phyloP scores from a whole-genome alignment of 106 monocot species.

The Acanthochlamys bracteata region DNA sequence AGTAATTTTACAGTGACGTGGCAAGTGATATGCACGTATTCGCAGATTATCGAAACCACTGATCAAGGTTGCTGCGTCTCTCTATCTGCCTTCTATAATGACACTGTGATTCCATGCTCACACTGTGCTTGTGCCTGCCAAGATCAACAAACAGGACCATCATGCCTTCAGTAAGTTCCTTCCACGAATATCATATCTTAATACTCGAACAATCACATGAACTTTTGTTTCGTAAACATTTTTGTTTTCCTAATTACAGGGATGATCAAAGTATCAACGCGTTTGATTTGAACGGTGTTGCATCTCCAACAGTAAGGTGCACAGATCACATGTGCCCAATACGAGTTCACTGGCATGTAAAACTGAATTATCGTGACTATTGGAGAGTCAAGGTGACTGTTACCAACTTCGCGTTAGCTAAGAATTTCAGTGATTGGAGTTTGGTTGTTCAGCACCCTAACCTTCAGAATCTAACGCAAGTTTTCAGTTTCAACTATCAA shows the following conservation, averaged over 20 bases:
- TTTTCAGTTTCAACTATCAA: constrained; percentile 70
- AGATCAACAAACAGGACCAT: background rate
- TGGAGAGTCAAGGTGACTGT: constrained; percentile 91
- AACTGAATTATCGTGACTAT: constrained; percentile 56
- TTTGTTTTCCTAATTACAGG: background rate
- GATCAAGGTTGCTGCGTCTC: constrained; percentile 74
- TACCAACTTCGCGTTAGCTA: constrained; percentile 48
- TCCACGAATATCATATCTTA: background rate
- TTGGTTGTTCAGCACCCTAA: constrained; percentile 80
- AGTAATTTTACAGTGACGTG: constrained; percentile 56
- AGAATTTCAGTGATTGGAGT: constrained; percentile 87
- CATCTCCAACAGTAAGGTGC: constrained; percentile 22
- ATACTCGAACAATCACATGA: background rate
- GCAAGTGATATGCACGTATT: constrained; percentile 52
- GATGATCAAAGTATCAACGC: background rate
- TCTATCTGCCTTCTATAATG: constrained; percentile 66
- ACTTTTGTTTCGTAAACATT: no score
- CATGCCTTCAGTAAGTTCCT: constrained; percentile 37
- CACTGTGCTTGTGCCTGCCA: constrained; percentile 66
- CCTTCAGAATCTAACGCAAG: constrained; percentile 29
- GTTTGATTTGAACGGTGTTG: background rate
- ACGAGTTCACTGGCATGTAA: constrained; percentile 80
- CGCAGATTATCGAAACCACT: constrained; percentile 33
- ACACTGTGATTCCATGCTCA: constrained; percentile 51
- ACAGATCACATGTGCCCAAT: constrained; percentile 81